These are phyloP conservation scores for Karstenula rhodostoma DNA, from an alignment of 2,329 filamentous ascomycete species.

Conservation along the genomic window DNA sequence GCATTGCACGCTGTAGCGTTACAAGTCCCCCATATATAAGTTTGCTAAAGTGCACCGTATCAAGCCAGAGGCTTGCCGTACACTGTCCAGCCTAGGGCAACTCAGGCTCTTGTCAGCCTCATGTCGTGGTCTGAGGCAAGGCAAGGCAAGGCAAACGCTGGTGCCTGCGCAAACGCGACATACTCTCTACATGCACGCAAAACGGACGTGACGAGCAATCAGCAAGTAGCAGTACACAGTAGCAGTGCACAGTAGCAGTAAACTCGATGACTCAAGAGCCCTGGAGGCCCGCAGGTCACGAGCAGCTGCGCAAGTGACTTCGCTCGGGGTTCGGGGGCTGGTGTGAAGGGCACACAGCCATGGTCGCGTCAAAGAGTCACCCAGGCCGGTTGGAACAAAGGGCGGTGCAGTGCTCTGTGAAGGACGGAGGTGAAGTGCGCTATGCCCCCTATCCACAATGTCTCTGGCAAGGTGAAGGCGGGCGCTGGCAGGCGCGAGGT, in stretches of 20 bases:
- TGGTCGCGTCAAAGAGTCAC: slow-evolving; percentile 34
- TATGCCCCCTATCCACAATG: neutral
- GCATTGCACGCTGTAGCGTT: neutral
- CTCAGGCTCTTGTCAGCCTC: neutral
- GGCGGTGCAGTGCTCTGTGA: slow-evolving; percentile 12
- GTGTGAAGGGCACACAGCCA: slow-evolving; percentile 37
- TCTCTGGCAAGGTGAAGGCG: slow-evolving; percentile 7
- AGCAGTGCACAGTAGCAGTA: neutral
- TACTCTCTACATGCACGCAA: neutral
- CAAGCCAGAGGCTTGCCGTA: neutral
- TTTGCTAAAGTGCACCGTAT: neutral
- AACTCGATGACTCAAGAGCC: slow-evolving; percentile 19
- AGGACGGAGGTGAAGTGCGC: neutral
- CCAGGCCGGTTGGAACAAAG: slow-evolving; percentile 15
- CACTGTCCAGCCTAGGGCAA: neutral
- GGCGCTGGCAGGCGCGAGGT: slow-evolving; percentile 9
- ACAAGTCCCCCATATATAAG: neutral
- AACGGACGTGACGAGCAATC: neutral
- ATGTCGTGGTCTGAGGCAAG: neutral
- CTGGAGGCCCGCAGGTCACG: slow-evolving; percentile 31
- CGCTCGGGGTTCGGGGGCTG: slow-evolving; percentile 24
- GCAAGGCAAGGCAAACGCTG: slow-evolving; percentile 2
- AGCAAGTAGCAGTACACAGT: neutral
- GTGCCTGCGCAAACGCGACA: slow-evolving; percentile 4
- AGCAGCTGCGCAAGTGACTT: slow-evolving; percentile 41